These are phyloP conservation scores for Backusella morwellensis DNA, from an alignment of 192 early-diverging fungal genomes.

Conservation along the genomic window DNA sequence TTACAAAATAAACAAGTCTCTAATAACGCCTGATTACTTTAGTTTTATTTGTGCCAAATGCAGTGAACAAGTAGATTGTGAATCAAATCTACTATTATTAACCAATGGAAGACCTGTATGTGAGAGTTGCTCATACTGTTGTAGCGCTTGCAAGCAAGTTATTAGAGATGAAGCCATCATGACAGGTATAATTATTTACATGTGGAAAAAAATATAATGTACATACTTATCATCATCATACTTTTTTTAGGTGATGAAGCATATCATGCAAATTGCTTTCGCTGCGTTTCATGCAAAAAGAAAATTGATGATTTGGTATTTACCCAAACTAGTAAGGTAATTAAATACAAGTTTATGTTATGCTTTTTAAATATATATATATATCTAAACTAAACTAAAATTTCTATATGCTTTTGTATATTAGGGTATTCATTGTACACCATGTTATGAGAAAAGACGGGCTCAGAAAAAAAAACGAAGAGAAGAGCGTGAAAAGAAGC, in stretches of 20 bases:
- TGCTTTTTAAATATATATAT: background rate
- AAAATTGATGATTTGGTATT: conserved; percentile 76
- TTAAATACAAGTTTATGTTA: background rate
- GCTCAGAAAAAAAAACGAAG: conserved; percentile 49
- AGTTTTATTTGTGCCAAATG: conserved; percentile 81
- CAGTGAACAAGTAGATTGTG: conserved; percentile 66
- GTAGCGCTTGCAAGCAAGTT: conserved; percentile 66
- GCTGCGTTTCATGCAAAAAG: conserved; percentile 69
- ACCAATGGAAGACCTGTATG: conserved; percentile 80
- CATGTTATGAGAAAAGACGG: conserved; percentile 69
- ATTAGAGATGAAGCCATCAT: conserved; percentile 82
- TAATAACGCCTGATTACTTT: background rate
- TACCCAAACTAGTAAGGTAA: conserved; percentile 72
- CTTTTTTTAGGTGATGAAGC: conserved; percentile 60
- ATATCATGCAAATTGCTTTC: conserved; percentile 79
- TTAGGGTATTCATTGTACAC: conserved; percentile 73
- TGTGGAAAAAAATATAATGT: background rate
- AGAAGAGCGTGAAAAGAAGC: conserved; percentile 35
- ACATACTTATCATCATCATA: background rate
- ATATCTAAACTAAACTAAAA: background rate
- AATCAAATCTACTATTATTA: conserved; percentile 71
- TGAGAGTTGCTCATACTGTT: conserved; percentile 79
- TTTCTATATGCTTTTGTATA: background rate
- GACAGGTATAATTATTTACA: conserved; percentile 46
- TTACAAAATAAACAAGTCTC: background rate